Conservation (phyloP, 805 yeast genomes). For the Saturnispora silvae region DNA sequence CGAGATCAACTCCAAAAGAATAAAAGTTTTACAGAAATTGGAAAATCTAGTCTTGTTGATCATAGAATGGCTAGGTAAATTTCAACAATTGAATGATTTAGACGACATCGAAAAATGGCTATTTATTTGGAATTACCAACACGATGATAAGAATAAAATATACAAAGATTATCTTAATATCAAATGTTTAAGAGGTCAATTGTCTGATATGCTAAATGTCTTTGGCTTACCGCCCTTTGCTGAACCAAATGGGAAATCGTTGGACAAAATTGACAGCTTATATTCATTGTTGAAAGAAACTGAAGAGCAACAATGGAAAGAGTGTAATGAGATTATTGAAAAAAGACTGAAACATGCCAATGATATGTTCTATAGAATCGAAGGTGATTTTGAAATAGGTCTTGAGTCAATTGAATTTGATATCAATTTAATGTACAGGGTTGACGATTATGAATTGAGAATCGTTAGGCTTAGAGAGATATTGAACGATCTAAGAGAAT, state of each 20-base stretch:
- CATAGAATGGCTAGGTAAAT: slow-evolving; percentile 10
- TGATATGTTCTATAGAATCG: slow-evolving; percentile 18
- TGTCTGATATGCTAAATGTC: slow-evolving; percentile 14
- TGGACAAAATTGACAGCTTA: slow-evolving; percentile 7
- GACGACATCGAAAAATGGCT: slow-evolving; percentile 1
- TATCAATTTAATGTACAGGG: slow-evolving; percentile 13
- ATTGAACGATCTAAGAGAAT: slow-evolving; percentile 27
- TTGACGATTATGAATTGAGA: slow-evolving; percentile 6
- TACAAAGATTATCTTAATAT: slow-evolving; percentile 12
- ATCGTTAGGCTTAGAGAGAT: slow-evolving; percentile 23
- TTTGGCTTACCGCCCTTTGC: slow-evolving; percentile 14
- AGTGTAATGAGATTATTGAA: slow-evolving; percentile 7
- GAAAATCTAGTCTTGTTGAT: slow-evolving; percentile 12
- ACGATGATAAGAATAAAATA: slow-evolving; percentile 10
- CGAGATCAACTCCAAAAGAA: slow-evolving; percentile 15
- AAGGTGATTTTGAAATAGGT: slow-evolving; percentile 19
- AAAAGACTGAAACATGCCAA: neutral
- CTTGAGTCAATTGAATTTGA: slow-evolving; percentile 13
- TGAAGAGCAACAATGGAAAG: slow-evolving; percentile 6
- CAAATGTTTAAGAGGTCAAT: slow-evolving; percentile 13
- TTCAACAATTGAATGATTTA: slow-evolving; percentile 8
- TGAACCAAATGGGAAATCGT: slow-evolving; percentile 14
- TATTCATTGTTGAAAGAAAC: slow-evolving; percentile 5
- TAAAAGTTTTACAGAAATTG: slow-evolving; percentile 11
- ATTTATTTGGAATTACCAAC: slow-evolving; percentile 10